These are phyloP conservation scores for Paecilomyces fulvus DNA, from an alignment of 2,329 filamentous ascomycete genomes.

Conservation along the genomic window DNA sequence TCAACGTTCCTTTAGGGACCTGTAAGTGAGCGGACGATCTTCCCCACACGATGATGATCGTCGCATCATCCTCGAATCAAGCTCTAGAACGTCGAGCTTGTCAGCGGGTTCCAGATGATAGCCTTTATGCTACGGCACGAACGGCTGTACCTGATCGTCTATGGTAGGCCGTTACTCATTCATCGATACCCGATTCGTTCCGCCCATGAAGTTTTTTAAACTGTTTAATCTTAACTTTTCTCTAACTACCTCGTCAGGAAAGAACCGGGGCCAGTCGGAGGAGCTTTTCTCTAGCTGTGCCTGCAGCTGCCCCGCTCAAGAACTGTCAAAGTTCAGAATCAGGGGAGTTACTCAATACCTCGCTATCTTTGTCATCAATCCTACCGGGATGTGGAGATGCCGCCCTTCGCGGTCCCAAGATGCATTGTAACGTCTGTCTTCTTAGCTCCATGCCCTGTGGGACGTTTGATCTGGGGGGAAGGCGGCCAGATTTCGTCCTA, in stretches of 20 bases:
- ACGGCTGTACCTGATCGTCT: neutral
- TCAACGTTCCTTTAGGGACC: neutral
- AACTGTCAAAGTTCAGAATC: neutral
- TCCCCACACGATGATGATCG: neutral
- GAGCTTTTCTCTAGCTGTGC: neutral
- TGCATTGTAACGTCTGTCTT: neutral
- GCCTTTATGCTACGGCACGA: neutral
- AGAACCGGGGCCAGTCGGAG: neutral
- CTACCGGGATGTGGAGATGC: neutral
- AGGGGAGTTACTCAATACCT: neutral
- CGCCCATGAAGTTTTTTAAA: neutral
- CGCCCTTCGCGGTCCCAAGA: neutral
- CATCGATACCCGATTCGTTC: neutral
- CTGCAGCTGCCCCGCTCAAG: neutral
- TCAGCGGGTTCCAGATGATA: neutral
- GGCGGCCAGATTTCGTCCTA: neutral
- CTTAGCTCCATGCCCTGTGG: neutral
- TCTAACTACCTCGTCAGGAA: neutral
- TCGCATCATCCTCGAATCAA: neutral
- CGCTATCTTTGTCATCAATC: neutral
- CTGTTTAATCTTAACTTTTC: neutral
- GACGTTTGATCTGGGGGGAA: neutral
- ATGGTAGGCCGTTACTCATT: neutral
- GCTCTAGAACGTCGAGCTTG: neutral
- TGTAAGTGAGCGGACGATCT: neutral